Evolutionary conservation across 345 rosid genomes (phyloP), one percentile per base, ranked within the genome.

Genomic region (Eutrema heterophyllum): DNA sequence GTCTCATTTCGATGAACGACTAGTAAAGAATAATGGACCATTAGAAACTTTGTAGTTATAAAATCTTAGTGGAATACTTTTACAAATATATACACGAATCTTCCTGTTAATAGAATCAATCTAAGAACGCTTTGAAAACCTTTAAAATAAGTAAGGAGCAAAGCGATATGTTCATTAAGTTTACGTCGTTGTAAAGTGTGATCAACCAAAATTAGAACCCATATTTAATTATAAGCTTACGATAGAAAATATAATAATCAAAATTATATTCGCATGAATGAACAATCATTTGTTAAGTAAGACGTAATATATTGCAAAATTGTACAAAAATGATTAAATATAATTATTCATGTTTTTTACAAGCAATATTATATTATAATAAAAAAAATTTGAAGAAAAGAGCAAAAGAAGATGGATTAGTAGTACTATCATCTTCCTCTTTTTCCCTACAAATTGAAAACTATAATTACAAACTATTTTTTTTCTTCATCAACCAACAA

Each of bases 401-500:
- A 65, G 49, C 53, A 70, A 30, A 27, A 59, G 41, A 58, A 70
- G 48, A 48, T 76, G 29, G 70, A 79, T 81, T 70, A 77, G 69
- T 69, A 68, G 55, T 62, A 83, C 72, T 62, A 13, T 49, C 44
- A 49, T 67, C 72, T 43, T 51, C 14, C 18, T 55, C 15, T 30
- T 48, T 76, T 57, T 65, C 75, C 79, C 89, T 83, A 83, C 88
- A 79, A 78, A 82, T 53, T 83, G 67, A 81, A 75, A 70, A 39
- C 39, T 55, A 48, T 84, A 83, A 85, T 78, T 83, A 80, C 83
- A 83, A 70, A 79, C 80, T 83, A 68, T 64, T 61, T 43, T 70
- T 29, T 70, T 33, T 77, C 80, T 78, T 56, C 48, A 61, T 62
- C 58, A 61, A 71, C 76, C 67, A 77, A 81, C 83, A 80, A 82